Base-by-base conservation (phyloP, 2,329 filamentous ascomycete species). In the Sclerotinia minor region DNA sequence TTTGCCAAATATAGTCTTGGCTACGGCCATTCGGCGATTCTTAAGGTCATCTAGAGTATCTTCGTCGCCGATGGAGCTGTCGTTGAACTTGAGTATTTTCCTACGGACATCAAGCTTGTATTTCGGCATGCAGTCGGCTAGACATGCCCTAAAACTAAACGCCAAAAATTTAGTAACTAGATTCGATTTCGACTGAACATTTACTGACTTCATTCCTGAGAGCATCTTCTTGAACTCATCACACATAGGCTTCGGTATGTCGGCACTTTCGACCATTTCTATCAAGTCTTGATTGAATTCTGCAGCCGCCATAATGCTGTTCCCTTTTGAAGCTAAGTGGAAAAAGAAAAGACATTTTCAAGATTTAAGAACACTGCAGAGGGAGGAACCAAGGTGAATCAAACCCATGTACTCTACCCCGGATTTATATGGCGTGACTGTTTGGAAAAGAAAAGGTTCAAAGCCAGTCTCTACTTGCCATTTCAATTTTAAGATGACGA, bases 261-360 rank as follows among this genome's bases (percentile, higher is more conserved):
- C 65, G 55, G 41, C 49, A 47, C 78, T 79, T 70, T 79, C 82
- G n/a, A 84, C 83, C 21, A 64, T 32, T 29, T 38, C 24, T 38
- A 67, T 59, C 29, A 68, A 26, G 8, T 65, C 45, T 55, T 61
- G 26, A 29, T 64, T 67, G n/a, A 64, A 45, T n/a, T 49, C 41
- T 50, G 35, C 29, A 3, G 58, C 26, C 54, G 63, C 52, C 63
- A 65, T 67, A 5, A 17, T 67, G n/a, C 35, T 41, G 38, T 61
- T 49, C 55, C 47, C 41, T 67, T 32, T 61, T 41, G 21, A 15
- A 45, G 45, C n/a, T 24, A 52, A 61, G 24, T 53, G 19, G 64
- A 61, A 61, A 61, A 67, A 53, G 35, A 53, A 67, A 61, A 67
- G 55, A 45, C 55, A 67, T 61, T 61, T 63, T 53, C 55, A 35